These are phyloP conservation scores for Neonectria magnoliae DNA, from an alignment of 2,329 filamentous ascomycete species.

Conservation along the genomic window DNA sequence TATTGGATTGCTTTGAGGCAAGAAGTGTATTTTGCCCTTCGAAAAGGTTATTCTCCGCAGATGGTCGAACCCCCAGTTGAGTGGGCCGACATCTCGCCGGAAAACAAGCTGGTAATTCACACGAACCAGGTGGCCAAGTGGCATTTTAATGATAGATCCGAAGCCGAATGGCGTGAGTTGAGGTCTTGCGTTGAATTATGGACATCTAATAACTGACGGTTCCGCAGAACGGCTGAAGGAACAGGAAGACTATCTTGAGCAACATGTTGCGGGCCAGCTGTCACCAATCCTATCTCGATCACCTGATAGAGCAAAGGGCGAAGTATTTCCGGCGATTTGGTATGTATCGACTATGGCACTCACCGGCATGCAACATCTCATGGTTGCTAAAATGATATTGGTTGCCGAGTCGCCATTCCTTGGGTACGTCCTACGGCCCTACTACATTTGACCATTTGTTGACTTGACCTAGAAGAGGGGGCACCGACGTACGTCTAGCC, in stretches of 20 bases:
- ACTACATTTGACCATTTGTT: neutral
- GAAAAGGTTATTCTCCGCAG: constrained; percentile 29
- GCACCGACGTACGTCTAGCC: constrained; percentile 19
- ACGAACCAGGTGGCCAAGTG: constrained; percentile 34
- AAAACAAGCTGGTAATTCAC: constrained; percentile 33
- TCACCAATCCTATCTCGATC: constrained; percentile 23
- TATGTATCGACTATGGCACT: constrained; percentile 31
- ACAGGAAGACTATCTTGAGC: constrained; percentile 31
- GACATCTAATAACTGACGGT: rapidly evolving
- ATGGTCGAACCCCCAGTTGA: constrained; percentile 33
- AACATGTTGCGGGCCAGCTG: constrained; percentile 2
- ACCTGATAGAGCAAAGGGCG: constrained; percentile 20
- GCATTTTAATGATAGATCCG: constrained; percentile 27
- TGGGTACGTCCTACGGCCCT: neutral
- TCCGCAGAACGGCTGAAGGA: constrained; percentile 24
- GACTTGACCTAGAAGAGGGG: neutral
- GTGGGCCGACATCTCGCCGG: constrained; percentile 35
- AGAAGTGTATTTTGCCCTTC: constrained; percentile 32
- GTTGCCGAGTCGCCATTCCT: constrained; percentile 33
- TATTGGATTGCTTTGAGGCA: constrained; percentile 38
- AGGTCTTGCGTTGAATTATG: rapidly evolving
- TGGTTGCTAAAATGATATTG: constrained; percentile 38
- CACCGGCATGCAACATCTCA: constrained; percentile 37
- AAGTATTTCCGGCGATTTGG: constrained; percentile 35
- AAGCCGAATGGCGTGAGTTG: constrained; percentile 32